These are phyloP conservation scores for Umbelopsis ramanniana DNA, from an alignment of 192 early-diverging fungal genomes.

Conservation along the genomic window DNA sequence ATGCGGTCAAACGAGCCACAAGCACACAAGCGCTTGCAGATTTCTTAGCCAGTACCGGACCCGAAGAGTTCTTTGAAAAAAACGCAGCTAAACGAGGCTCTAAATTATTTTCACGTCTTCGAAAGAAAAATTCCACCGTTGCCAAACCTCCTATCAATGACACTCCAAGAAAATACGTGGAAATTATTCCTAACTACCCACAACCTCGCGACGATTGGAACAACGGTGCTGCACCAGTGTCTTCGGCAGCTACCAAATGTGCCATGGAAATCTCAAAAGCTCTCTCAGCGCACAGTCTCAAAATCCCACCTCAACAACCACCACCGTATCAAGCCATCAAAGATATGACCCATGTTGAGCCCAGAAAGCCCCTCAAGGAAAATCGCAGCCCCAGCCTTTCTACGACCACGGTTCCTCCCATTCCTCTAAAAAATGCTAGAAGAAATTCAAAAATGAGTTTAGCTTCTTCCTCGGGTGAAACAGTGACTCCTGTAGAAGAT, in stretches of 20 bases:
- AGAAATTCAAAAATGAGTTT: conserved; percentile 1
- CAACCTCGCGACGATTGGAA: conserved; percentile 20
- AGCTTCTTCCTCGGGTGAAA: neutral
- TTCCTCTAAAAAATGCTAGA: conserved; percentile 3
- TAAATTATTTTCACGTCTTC: conserved; percentile 34
- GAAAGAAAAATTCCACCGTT: conserved; percentile 25
- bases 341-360: conserved; percentile 26
- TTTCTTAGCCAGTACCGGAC: conserved; percentile 40
- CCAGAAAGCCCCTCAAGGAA: conserved; percentile 25
- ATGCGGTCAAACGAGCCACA: conserved; percentile 19
- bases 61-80: conserved; percentile 37
- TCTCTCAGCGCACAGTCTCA: neutral
- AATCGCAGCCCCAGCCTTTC: neutral
- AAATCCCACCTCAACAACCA: conserved; percentile 12
- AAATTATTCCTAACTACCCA: conserved; percentile 28
- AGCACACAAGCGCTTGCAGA: conserved; percentile 41
- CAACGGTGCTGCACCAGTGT: neutral
- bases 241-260: conserved; percentile 7
- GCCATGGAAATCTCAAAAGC: conserved; percentile 22
- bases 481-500: neutral
- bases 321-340: conserved; percentile 29
- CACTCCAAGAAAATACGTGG: conserved; percentile 26
- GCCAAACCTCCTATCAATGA: conserved; percentile 8
- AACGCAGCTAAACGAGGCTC: conserved; percentile 15
- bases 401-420: neutral